Evolutionary conservation across 2,329 filamentous ascomycete genomes (phyloP).

Genomic region (Scedosporium minutisporum): DNA sequence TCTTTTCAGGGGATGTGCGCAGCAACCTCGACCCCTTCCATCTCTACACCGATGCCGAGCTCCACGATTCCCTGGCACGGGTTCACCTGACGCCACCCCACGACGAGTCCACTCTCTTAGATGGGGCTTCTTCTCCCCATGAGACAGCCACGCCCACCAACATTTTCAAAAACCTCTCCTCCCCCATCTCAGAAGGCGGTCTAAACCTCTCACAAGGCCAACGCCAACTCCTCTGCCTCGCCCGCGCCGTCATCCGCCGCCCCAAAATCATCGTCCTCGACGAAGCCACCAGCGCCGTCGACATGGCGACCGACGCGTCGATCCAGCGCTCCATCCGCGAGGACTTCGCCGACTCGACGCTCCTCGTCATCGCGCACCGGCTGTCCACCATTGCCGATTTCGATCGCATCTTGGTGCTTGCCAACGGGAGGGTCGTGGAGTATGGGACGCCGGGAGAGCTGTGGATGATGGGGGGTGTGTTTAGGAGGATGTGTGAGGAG

Average conservation of each 20-base stretch:
- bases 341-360: conserved; percentile 38
- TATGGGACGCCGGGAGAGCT: conserved; percentile 39
- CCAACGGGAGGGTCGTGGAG: conserved; percentile 41
- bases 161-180: conserved; percentile 43
- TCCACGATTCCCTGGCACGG: conserved; percentile 51
- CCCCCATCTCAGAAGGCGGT: conserved; percentile 37
- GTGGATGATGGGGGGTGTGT: conserved; percentile 27
- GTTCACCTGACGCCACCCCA: conserved; percentile 55
- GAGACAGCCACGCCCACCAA: conserved; percentile 29
- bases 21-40: conserved; percentile 62
- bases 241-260: conserved; percentile 22
- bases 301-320: conserved; percentile 31
- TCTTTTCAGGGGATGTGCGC: conserved; percentile 48
- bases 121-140: no score
- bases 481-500: neutral
- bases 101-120: conserved; percentile 30
- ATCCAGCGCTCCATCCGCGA: conserved; percentile 36
- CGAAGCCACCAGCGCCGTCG: conserved; percentile 41
- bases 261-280: conserved; percentile 28
- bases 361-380: conserved; percentile 39
- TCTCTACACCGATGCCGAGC: conserved; percentile 54
- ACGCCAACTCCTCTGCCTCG: conserved; percentile 37
- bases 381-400: conserved; percentile 32
- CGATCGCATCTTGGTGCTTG: conserved; percentile 43
- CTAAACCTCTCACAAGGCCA: conserved; percentile 41